Evolutionary conservation across 331 rosid species (phyloP).

Genomic region (Malus hybrid): DNA sequence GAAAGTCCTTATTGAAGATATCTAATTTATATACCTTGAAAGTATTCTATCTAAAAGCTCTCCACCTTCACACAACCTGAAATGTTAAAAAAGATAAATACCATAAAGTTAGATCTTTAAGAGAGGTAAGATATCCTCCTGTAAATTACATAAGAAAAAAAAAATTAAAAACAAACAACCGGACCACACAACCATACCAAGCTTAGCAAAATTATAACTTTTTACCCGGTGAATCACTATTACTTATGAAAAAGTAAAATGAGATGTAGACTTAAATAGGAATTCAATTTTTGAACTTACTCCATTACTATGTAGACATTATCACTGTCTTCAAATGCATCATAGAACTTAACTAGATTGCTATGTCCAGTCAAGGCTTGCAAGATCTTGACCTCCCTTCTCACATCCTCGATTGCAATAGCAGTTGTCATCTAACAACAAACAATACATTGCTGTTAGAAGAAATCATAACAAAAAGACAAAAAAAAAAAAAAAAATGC

Average conservation of each 20-base stretch:
- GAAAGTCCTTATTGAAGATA: constrained; percentile 14
- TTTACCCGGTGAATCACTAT: neutral
- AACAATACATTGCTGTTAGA: constrained; percentile 4
- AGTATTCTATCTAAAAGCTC: constrained; percentile 95
- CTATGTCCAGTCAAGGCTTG: constrained; percentile 85
- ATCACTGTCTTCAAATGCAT: constrained; percentile 91
- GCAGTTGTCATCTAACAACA: constrained; percentile 88
- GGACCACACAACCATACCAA: neutral
- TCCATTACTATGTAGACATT: constrained; percentile 99
- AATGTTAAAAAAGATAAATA: constrained; percentile 13
- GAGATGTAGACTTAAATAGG: neutral
- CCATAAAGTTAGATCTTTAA: neutral
- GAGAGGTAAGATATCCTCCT: constrained; percentile 1
- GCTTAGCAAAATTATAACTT: neutral
- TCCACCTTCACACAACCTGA: constrained; percentile 99
- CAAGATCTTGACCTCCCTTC: constrained; percentile 96
- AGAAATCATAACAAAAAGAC: neutral
- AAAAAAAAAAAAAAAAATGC: neutral
- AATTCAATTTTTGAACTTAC: constrained; percentile 49
- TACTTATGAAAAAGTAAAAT: constrained; percentile 1
- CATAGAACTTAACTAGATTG: constrained; percentile 78
- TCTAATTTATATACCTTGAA: constrained; percentile 55
- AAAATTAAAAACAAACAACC: neutral
- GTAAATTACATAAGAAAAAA: neutral
- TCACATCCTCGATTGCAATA: constrained; percentile 94